Evolutionary conservation across 306 rosid genomes (phyloP).

Genomic region (Citrullus mucosospermus): DNA sequence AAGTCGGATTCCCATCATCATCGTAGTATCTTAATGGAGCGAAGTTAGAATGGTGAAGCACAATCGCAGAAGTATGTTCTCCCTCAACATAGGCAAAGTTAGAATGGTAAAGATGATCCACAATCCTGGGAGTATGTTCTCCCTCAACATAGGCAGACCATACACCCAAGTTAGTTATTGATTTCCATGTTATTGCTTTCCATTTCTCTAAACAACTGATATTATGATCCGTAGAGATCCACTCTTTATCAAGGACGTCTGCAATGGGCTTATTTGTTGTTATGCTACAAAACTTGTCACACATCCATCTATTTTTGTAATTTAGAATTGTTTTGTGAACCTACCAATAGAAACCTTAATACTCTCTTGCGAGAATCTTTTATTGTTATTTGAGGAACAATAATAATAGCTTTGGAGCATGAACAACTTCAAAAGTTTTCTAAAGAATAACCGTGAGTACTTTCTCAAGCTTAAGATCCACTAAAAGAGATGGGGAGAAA

Average conservation of each 20-base stretch:
- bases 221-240: conserved; percentile 83
- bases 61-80: conserved; percentile 72
- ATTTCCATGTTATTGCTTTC: conserved; percentile 71
- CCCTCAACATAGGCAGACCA: conserved; percentile 94
- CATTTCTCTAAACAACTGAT: conserved; percentile 82
- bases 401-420: conserved; percentile 49
- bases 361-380: conserved; percentile 60
- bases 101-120: too few relatives aligned
- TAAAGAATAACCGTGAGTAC: conserved; percentile 88
- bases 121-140: too few relatives aligned
- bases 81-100: too few relatives aligned
- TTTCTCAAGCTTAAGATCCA: conserved; percentile 76
- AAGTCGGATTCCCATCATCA: conserved; percentile 66
- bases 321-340: conserved; percentile 64
- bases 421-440: conserved; percentile 41
- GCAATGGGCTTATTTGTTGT: conserved; percentile 85
- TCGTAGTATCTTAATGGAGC: conserved; percentile 79
- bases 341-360: conserved; percentile 61
- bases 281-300: conserved; percentile 83
- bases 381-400: conserved; percentile 50
- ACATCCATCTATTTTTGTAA: conserved; percentile 67
- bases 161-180: conserved; percentile 63
- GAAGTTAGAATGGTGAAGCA: conserved; percentile 44
- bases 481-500: conserved; percentile 61
- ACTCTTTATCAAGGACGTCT: conserved; percentile 46